Conservation (phyloP, 164 flowering plant species). For the Macadamia tetraphylla region DNA sequence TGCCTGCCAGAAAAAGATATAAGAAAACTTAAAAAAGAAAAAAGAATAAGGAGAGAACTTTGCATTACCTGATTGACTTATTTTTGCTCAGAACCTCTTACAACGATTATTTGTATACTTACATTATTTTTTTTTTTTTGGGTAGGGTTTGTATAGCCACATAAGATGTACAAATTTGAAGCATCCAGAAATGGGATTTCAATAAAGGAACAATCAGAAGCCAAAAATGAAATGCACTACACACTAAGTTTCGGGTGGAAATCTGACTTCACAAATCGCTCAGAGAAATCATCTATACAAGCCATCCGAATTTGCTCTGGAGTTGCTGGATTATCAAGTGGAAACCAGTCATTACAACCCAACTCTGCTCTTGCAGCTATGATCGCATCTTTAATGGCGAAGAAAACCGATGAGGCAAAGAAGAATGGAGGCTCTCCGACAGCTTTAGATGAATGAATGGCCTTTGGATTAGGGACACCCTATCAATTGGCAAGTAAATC, state of each 20-base stretch:
- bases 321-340: slow-evolving; percentile 91
- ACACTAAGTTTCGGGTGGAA: slow-evolving; percentile 82
- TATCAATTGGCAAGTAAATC: slow-evolving; percentile 20
- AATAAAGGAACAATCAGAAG: background rate
- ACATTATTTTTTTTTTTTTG: too few species aligned
- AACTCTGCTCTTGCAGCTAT: slow-evolving; percentile 74
- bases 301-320: slow-evolving; percentile 98
- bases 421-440: slow-evolving; percentile 99
- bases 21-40: too few species aligned
- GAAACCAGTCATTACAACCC: slow-evolving; percentile 74
- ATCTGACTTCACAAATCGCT: slow-evolving; percentile 36
- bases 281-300: slow-evolving; percentile 68
- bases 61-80: too few species aligned
- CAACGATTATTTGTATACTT: too few species aligned
- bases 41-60: too few species aligned
- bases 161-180: too few species aligned
- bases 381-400: slow-evolving; percentile 93
- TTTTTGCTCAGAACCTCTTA: too few species aligned
- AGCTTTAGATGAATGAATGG: slow-evolving; percentile 94
- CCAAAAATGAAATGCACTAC: slow-evolving; percentile 16
- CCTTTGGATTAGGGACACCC: slow-evolving; percentile 77
- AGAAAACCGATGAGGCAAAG: slow-evolving; percentile 82
- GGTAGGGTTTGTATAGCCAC: too few species aligned
- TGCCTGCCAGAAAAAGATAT: too few species aligned
- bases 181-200: background rate